Percentiles rank a stretch among this genome's conserved stretches.
Conservation (phyloP, 495 filamentous ascomycete genomes). For the Staphylotrichum tortipilum region DNA sequence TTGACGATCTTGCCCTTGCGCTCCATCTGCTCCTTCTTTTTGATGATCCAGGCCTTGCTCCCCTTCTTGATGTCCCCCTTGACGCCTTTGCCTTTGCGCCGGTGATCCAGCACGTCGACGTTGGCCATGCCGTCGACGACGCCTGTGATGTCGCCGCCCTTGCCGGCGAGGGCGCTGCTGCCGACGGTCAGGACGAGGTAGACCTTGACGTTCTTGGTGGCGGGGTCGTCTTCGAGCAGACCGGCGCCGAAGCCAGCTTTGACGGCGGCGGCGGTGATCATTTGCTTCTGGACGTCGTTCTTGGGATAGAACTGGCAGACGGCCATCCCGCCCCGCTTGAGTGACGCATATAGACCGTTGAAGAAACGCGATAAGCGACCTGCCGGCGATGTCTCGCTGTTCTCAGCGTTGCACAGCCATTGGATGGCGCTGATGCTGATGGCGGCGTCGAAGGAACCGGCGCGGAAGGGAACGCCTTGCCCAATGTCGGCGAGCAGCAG, state of each 20-base stretch:
- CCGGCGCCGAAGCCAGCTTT: slow-evolving; percentile 93
- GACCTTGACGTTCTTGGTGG: slow-evolving; percentile 87
- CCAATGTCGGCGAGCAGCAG: slow-evolving; percentile 87
- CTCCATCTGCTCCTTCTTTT: slow-evolving; percentile 94
- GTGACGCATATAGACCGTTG: slow-evolving; percentile 75
- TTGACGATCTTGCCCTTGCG: slow-evolving; percentile 92
- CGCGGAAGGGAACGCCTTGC: slow-evolving; percentile 88
- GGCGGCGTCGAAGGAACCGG: slow-evolving; percentile 89
- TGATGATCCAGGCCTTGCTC: slow-evolving; percentile 80
- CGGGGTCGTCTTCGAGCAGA: slow-evolving; percentile 87
- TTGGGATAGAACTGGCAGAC: slow-evolving; percentile 98
- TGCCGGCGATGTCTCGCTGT: slow-evolving; percentile 66
- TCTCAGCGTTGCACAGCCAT: slow-evolving; percentile 96
- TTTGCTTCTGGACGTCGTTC: slow-evolving; percentile 80
- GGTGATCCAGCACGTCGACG: slow-evolving; percentile 71
- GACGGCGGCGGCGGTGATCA: slow-evolving; percentile 84
- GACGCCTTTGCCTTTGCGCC: slow-evolving; percentile 44
- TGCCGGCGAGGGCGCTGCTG: slow-evolving; percentile 56
- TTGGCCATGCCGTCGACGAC: slow-evolving; percentile 80
- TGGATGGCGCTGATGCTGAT: slow-evolving; percentile 92
- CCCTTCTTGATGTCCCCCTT: slow-evolving; percentile 60
- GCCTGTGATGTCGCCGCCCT: slow-evolving; percentile 70
- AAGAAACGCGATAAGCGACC: slow-evolving; percentile 79
- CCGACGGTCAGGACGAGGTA: slow-evolving; percentile 94
- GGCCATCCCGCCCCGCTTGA: slow-evolving; percentile 78